Evolutionary conservation across 2,329 filamentous ascomycete species (phyloP), one percentile per base, ranked within the genome.

Genomic region (Verticillium longisporum): DNA sequence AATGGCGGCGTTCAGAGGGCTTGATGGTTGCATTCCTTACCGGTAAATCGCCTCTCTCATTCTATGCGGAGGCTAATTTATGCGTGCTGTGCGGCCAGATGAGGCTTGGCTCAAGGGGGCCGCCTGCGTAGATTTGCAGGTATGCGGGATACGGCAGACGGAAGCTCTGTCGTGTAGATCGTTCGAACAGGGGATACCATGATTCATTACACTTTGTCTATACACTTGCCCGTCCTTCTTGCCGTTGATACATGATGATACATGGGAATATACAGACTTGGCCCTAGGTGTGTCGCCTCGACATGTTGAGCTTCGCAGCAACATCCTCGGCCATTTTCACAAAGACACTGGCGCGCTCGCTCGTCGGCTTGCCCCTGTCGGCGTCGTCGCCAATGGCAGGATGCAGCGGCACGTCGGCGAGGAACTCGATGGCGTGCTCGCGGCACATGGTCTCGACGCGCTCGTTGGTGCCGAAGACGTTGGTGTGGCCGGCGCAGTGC

Each of bases 341-440:
- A 71, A 97, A 99, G 1, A 87, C 86, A 59, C 80, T 77, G 0
- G 90, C 88, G 66, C 91, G 85, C 36, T 84, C 81, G 67, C 91
- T 92, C 1, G 93, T 97, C 4, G 95, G 95, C 73, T 89, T 92
- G 1, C 95, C 95, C 21, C 83, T 80, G 73, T 97, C 92, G 1
- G 91, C 92, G 74, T 97, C 91, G 61, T 91, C 89, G 62, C 92
- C 96, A 26, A 98, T 96, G 58, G 81, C 86, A 4, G 90, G 87
- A 73, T 98, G 91, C 57, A 99, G 80, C 6, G 94, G 94, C 50
- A 99, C 88, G 72, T 97, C 90, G 1, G 91, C 94, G 3, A 99
- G 77, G 65, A 97, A 85, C n/a, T 89, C 83, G 59, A 98, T 85
- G 0, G 84, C 83, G 54, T 93, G 81, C 62, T 91, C 86, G 37